Evolutionary conservation across 23 red algal species (phyloP).

Genomic region (Gracilariopsis chorda): DNA sequence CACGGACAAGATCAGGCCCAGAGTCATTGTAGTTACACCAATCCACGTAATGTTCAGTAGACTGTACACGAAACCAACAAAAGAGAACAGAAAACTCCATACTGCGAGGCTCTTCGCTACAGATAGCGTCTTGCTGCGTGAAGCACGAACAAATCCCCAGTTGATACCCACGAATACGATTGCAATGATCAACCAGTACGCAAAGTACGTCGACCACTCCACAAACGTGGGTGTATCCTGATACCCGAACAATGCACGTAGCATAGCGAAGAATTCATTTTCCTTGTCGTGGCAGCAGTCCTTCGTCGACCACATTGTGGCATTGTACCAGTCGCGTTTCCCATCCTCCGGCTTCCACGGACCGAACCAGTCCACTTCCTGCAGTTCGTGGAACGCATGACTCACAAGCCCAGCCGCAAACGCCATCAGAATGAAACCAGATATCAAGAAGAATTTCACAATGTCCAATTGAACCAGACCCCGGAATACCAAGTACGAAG

Average conservation of each 20-base stretch:
- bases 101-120: conserved; percentile 8
- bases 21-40: conserved; percentile 53
- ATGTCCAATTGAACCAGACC: conserved; percentile 76
- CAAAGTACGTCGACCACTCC: conserved; percentile 67
- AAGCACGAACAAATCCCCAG: conserved; percentile 24
- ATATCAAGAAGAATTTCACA: conserved; percentile 68
- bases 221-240: conserved; percentile 82
- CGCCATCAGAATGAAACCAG: conserved; percentile 68
- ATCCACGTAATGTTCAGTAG: conserved; percentile 67
- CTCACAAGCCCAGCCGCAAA: conserved; percentile 84
- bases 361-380: conserved; percentile 77
- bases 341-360: conserved; percentile 5
- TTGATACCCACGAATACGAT: conserved; percentile 53
- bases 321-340: conserved; percentile 80
- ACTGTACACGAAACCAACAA: conserved; percentile 63
- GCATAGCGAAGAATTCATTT: conserved; percentile 83
- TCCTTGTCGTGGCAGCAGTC: conserved; percentile 75
- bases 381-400: conserved; percentile 74
- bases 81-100: conserved; percentile 26
- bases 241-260: conserved; percentile 86
- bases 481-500: conserved; percentile 57
- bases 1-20: conserved; percentile 39
- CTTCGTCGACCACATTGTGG: conserved; percentile 67
- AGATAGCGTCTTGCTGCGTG: not conserved
- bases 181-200: conserved; percentile 68